Percentiles rank a stretch among this genome's conserved stretches.
Conservation (phyloP, 345 rosid species). For the Cardamine resedifolia region DNA sequence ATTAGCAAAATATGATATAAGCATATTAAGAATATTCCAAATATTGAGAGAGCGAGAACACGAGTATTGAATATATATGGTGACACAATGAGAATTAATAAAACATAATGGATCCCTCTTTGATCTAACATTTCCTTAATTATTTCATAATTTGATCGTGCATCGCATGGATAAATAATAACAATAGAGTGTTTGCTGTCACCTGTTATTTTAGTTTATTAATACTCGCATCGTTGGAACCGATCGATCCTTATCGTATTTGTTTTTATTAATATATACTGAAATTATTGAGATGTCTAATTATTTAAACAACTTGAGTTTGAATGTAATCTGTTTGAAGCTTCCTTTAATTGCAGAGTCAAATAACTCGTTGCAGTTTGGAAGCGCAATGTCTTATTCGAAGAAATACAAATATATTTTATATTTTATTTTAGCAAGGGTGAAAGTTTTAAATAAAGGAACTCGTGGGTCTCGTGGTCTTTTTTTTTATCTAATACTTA, state of each 20-base stretch:
- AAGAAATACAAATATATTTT: background rate
- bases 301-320: background rate
- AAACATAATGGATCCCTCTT: background rate
- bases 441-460: background rate
- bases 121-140: background rate
- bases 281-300: background rate
- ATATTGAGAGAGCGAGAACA: background rate
- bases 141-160: slow-evolving; percentile 10
- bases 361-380: background rate
- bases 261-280: background rate
- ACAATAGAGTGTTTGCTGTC: background rate
- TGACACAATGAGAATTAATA: background rate
- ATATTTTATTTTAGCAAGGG: background rate
- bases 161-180: background rate
- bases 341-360: background rate
- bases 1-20: background rate
- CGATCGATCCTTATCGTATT: background rate
- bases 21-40: background rate
- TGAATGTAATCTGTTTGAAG: background rate
- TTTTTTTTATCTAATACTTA: background rate
- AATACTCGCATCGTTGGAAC: background rate
- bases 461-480: slow-evolving; percentile 15
- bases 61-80: slow-evolving; percentile 1
- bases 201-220: background rate
- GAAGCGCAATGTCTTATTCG: background rate